phyloP scores from a whole-genome alignment of 345 rosid genomes.

The Conringia planisiliqua region DNA sequence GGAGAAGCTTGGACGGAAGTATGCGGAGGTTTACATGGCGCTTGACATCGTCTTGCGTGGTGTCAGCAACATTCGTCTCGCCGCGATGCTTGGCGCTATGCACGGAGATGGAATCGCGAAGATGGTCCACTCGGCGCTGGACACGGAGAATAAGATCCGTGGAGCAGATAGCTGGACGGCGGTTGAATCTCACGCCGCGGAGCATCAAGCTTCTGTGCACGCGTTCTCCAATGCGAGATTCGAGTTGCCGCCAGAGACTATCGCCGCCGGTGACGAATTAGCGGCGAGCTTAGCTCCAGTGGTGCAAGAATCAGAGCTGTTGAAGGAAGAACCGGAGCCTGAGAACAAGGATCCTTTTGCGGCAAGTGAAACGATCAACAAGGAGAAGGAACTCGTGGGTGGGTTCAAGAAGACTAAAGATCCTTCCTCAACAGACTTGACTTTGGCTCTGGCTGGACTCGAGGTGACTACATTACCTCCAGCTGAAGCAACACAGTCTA shows the following conservation, averaged over 20 bases:
- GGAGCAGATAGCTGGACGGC: conserved; percentile 83
- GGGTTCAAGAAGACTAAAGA: conserved; percentile 88
- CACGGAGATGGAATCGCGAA: conserved; percentile 97
- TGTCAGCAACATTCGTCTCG: conserved; percentile 79
- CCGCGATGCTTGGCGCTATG: conserved; percentile 93
- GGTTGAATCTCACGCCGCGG: conserved; percentile 57
- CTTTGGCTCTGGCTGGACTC: conserved; percentile 80
- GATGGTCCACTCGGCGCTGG: conserved; percentile 93
- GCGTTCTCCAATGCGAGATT: conserved; percentile 60
- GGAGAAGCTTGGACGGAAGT: conserved; percentile 82
- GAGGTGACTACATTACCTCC: conserved; percentile 95
- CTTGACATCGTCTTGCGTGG: conserved; percentile 92
- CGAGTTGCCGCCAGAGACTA: conserved; percentile 79
- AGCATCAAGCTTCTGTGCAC: conserved; percentile 62
- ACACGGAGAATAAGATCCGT: conserved; percentile 86
- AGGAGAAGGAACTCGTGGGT: conserved; percentile 73
- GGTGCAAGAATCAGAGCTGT: conserved; percentile 44
- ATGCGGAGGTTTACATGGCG: conserved; percentile 98
- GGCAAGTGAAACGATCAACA: conserved; percentile 65
- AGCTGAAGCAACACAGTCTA: conserved; percentile 95
- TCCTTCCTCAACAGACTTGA: conserved; percentile 62
- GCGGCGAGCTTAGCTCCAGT: conserved; percentile 61
- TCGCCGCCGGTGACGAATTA: conserved; percentile 77
- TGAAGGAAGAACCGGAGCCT: conserved; percentile 56
- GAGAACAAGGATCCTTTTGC: conserved; percentile 89